A percentile compares a stretch with the other conserved stretches of the same genome.
Conservation (phyloP, 257 asterid genomes). For the Avicennia marina region DNA sequence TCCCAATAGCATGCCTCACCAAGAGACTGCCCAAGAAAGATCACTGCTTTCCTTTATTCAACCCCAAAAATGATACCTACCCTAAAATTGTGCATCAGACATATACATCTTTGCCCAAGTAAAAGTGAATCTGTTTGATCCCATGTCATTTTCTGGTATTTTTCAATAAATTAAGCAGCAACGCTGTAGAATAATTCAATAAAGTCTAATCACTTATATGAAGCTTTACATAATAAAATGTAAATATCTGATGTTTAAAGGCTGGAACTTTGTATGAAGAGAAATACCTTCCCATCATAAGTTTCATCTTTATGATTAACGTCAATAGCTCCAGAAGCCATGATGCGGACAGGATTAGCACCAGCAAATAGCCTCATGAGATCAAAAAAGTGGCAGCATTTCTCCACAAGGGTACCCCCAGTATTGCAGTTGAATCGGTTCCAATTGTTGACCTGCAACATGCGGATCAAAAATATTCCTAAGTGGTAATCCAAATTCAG, state of each 20-base stretch:
- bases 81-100: no score
- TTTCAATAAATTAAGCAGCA: no score
- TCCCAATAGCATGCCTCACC: no score
- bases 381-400: constrained; percentile 97
- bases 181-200: no score
- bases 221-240: no score
- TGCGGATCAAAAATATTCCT: no score
- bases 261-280: constrained; percentile 5
- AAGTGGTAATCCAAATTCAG: background rate
- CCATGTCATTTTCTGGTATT: no score
- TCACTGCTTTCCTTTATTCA: no score
- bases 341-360: constrained; percentile 71
- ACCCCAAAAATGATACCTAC: no score
- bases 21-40: no score
- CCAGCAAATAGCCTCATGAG: constrained; percentile 89
- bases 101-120: no score
- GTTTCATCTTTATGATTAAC: constrained; percentile 86
- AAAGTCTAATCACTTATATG: background rate
- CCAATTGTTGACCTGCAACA: constrained; percentile 81
- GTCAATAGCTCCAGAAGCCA: constrained; percentile 96
- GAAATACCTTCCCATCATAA: constrained; percentile 77
- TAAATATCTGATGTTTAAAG: background rate
- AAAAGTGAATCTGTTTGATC: no score
- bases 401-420: constrained; percentile 96
- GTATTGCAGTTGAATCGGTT: constrained; percentile 85